Evolutionary conservation across 176 grass and related monocot species (phyloP), one percentile per base, ranked within the genome.

Genomic region (Luzula sylvatica): DNA sequence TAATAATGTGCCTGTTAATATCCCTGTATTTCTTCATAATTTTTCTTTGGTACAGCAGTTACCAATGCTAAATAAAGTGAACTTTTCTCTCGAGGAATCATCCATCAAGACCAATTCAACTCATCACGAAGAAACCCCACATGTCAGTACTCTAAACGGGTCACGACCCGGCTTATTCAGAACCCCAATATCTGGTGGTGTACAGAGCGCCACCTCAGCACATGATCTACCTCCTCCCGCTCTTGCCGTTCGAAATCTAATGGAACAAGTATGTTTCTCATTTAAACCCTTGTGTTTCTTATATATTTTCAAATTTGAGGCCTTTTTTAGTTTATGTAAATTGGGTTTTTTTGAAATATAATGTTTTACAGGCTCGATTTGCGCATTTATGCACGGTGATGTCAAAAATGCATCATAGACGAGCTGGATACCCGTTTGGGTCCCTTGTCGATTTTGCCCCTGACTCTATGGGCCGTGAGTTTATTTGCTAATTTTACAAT

Each of bases 181-280:
- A 72, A 98, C 93, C 26, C 93, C 93, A 2, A 98, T 92, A 55
- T 98, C 93, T 35, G 93, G 93, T 48, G 93, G 93, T 23, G 93
- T 98, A 22, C 93, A 98, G 75, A 92, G 86, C 5, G 93, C 93
- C 47, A 98, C 93, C 18, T 92, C 74, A 45, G 78, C 75, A 8
- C 93, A 98, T 53, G 93, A 72, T 83, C 54, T 98, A 26, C 93
- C 93, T 42, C 86, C 86, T 15, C 93, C 93, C 0, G 93, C 93
- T 38, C 79, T 98, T 42, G 93, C 93, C 42, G 86, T 98, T 9
- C 81, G 82, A 38, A 98, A 98, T 73, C 65, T 98, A 29, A 98
- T 98, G 93, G 93, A 98, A 43, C 93, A 92, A 77, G 92, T 89
- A 55, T 15, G 32, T 12, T 11, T 38, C 2, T 23, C 20, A 7